Evolutionary conservation across 1,284 basidiomycete genomes (phyloP).

Genomic region (Stereum hirsutum): DNA sequence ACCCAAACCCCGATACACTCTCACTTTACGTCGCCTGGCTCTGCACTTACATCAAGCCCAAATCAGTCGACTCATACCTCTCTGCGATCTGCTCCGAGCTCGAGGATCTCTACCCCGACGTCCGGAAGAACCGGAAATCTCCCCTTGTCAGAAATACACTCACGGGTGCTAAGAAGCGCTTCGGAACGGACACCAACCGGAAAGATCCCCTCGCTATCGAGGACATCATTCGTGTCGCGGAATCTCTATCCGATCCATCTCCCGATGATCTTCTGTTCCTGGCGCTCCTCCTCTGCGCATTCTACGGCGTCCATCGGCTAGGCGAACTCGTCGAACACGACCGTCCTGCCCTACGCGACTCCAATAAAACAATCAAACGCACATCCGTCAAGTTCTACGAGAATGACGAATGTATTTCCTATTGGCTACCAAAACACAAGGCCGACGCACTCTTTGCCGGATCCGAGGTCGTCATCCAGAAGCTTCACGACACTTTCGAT

Average conservation of each 20-base stretch:
- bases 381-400: conserved; percentile 7
- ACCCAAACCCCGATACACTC: neutral
- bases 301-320: conserved; percentile 21
- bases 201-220: conserved; percentile 19
- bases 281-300: conserved; percentile 17
- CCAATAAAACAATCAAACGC: conserved; percentile 14
- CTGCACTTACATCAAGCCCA: conserved; percentile 24
- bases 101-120: neutral
- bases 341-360: conserved; percentile 7
- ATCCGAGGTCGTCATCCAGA: conserved; percentile 13
- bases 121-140: neutral
- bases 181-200: conserved; percentile 9
- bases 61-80: neutral
- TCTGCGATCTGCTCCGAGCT: neutral
- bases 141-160: neutral
- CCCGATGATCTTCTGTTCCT: conserved; percentile 24
- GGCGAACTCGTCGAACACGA: conserved; percentile 21
- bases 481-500: conserved; percentile 10
- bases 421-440: conserved; percentile 23
- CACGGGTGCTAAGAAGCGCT: neutral
- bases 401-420: conserved; percentile 8
- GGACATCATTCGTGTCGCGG: conserved; percentile 9
- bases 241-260: neutral
- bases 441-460: conserved; percentile 21
- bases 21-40: conserved; percentile 14